Evolutionary conservation across 2,329 filamentous ascomycete genomes (phyloP).

Genomic region (Hymenoscyphus salicellus): DNA sequence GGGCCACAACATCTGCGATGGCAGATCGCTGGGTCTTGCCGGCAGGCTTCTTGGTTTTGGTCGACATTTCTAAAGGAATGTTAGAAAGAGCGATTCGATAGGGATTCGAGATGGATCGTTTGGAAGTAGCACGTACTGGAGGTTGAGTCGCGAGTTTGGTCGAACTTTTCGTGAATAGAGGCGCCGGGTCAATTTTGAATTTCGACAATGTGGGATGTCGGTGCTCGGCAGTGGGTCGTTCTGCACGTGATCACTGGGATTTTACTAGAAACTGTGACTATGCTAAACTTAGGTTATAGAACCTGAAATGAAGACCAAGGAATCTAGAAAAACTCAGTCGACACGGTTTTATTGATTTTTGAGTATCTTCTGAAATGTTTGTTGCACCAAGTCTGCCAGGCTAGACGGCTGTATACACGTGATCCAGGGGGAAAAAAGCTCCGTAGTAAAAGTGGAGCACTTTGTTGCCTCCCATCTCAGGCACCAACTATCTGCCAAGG

Average conservation of each 20-base stretch:
- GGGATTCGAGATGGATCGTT: neutral
- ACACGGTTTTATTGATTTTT: no score
- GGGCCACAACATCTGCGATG: slow-evolving; percentile 97
- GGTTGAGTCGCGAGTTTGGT: slow-evolving; percentile 14
- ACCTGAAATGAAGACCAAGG: no score
- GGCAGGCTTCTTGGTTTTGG: slow-evolving; percentile 62
- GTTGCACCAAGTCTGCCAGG: no score
- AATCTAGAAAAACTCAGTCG: no score
- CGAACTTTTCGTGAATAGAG: slow-evolving; percentile 14
- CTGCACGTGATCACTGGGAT: neutral
- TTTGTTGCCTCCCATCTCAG: no score
- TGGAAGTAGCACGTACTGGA: slow-evolving; percentile 10
- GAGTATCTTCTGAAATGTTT: no score
- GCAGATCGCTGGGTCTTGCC: slow-evolving; percentile 80
- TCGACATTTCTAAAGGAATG: slow-evolving; percentile 58
- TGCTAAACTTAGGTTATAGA: no score
- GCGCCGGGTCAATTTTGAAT: slow-evolving; percentile 2
- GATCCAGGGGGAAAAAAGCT: no score
- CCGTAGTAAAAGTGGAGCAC: no score
- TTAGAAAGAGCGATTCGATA: slow-evolving; percentile 25
- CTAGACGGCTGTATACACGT: no score
- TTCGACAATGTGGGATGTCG: slow-evolving; percentile 2
- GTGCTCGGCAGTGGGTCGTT: neutral
- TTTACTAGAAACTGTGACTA: no score
- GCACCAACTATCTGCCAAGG: neutral